Percentiles rank a stretch among this genome's conserved stretches.
phyloP scores from a whole-genome alignment of 148 eudicot species.

The Fagopyrum tataricum region DNA sequence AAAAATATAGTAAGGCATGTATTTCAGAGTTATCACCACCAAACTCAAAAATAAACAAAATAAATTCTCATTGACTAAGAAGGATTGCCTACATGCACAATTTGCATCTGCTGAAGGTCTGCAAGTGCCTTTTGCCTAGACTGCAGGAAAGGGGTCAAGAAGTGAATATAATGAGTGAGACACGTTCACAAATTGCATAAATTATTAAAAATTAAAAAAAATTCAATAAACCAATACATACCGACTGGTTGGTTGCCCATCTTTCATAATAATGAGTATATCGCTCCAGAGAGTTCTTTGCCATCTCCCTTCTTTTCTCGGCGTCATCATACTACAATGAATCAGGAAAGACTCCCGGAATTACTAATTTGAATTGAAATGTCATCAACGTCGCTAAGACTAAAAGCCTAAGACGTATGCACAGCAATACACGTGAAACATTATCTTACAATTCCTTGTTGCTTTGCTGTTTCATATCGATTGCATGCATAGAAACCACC shows the following conservation, averaged over 20 bases:
- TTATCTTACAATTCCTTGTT: conserved; percentile 85
- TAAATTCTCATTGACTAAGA: neutral
- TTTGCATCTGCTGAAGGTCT: conserved; percentile 61
- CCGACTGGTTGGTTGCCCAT: conserved; percentile 86
- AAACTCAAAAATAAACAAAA: too few relatives aligned
- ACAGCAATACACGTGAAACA: too few relatives aligned
- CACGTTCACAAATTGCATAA: neutral
- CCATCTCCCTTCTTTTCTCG: conserved; percentile 90
- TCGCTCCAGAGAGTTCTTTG: conserved; percentile 80
- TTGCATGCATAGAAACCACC: conserved; percentile 95
- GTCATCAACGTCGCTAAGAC: too few relatives aligned
- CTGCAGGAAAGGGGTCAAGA: conserved; percentile 30
- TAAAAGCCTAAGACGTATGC: too few relatives aligned
- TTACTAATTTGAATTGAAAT: too few relatives aligned
- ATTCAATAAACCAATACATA: conserved; percentile 25
- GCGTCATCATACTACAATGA: conserved; percentile 61
- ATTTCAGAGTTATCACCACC: too few relatives aligned
- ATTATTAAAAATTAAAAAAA: neutral
- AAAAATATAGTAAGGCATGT: too few relatives aligned
- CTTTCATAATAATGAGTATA: conserved; percentile 93
- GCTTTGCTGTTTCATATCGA: conserved; percentile 84
- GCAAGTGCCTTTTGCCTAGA: conserved; percentile 60
- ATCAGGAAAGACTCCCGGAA: conserved; percentile 14
- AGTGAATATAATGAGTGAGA: neutral
- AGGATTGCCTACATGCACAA: conserved; percentile 45